These are phyloP conservation scores for Phytophthora europaea DNA, from an alignment of 352 stramenopile genomes.

Conservation along the genomic window DNA sequence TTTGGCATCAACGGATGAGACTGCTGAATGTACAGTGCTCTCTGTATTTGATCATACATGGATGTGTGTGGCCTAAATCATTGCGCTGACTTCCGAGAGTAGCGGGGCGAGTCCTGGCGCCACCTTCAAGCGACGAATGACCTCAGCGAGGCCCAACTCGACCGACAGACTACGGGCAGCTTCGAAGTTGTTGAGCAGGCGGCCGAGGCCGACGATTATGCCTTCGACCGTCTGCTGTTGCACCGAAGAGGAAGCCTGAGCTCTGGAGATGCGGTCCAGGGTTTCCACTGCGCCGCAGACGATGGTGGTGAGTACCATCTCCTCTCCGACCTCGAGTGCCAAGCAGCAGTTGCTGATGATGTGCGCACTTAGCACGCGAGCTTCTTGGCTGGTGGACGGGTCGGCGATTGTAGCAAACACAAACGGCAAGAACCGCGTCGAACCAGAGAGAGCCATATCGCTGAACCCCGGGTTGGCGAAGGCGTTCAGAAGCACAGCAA, in stretches of 20 bases:
- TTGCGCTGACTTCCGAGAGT: conserved; percentile 65
- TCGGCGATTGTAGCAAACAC: conserved; percentile 69
- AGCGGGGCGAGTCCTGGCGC: conserved; percentile 53
- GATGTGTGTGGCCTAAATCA: conserved; percentile 52
- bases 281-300: conserved; percentile 77
- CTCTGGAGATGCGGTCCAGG: conserved; percentile 64
- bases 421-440: conserved; percentile 71
- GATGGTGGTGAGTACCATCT: conserved; percentile 76
- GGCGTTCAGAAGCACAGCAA: conserved; percentile 73
- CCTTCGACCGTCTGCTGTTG: conserved; percentile 68
- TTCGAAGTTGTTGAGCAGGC: conserved; percentile 72
- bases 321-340: conserved; percentile 71
- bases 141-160: conserved; percentile 72
- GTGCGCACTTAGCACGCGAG: conserved; percentile 64
- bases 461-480: conserved; percentile 65
- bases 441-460: conserved; percentile 57
- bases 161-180: conserved; percentile 65
- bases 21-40: not conserved
- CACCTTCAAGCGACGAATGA: conserved; percentile 64
- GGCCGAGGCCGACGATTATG: conserved; percentile 70
- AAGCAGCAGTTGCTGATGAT: conserved; percentile 83
- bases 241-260: conserved; percentile 21
- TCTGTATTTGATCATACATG: not conserved
- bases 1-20: no score
- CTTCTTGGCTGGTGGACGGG: conserved; percentile 42